Evolutionary conservation across 2,329 filamentous ascomycete species (phyloP).

Genomic region (Chaetomium strumarium): DNA sequence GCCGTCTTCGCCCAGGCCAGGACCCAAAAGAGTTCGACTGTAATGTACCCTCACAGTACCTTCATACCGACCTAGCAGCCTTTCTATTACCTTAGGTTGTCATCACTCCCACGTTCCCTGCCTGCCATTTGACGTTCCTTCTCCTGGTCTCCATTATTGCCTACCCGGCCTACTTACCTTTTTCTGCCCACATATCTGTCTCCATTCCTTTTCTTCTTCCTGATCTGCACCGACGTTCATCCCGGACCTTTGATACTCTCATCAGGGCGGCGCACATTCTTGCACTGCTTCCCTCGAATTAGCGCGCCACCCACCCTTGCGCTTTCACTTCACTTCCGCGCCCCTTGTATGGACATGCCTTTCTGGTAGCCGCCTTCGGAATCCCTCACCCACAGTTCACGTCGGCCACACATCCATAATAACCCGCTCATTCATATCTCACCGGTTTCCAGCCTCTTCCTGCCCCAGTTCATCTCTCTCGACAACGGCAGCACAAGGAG

Average conservation of each 20-base stretch:
- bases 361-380: slow-evolving; percentile 9
- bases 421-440: not conserved
- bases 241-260: not conserved
- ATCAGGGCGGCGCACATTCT: slow-evolving; percentile 1
- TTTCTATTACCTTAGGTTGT: slow-evolving; percentile 5
- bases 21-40: slow-evolving; percentile 7
- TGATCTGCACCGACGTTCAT: slow-evolving; percentile 8
- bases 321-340: not conserved
- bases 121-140: slow-evolving; percentile 26
- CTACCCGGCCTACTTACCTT: slow-evolving; percentile 10
- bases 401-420: not conserved
- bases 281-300: slow-evolving; percentile 2
- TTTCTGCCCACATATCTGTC: slow-evolving; percentile 24
- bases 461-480: not conserved
- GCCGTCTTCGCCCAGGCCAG: not conserved
- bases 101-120: slow-evolving; percentile 8
- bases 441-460: not conserved
- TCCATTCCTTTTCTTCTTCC: slow-evolving; percentile 19
- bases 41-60: too few species aligned
- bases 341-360: slow-evolving; percentile 8
- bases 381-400: not conserved
- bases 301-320: not conserved
- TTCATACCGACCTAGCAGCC: too few species aligned
- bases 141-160: slow-evolving; percentile 26
- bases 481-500: slow-evolving; percentile 1